Evolutionary conservation across 768 basidiomycete genomes (phyloP).

Genomic region (Pleurotus tuber-regium): DNA sequence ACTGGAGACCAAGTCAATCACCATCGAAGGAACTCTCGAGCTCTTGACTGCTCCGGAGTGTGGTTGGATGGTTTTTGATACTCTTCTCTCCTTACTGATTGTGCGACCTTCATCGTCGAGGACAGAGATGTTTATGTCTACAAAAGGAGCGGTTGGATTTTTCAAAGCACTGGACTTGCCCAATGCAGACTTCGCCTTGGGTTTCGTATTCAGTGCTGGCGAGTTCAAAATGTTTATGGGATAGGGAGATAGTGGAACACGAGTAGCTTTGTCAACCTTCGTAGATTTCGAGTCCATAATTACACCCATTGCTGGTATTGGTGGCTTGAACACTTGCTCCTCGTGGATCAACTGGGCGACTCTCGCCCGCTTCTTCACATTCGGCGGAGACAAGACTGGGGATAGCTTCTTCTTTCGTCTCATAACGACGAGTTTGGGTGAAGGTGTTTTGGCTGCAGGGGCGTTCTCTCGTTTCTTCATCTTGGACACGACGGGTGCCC

Average conservation of each 20-base stretch:
- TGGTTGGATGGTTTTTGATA: constrained; percentile 42
- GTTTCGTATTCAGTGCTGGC: background rate
- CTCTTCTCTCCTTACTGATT: constrained; percentile 59
- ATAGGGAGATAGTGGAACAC: background rate
- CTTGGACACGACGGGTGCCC: constrained; percentile 36
- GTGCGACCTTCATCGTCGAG: constrained; percentile 59
- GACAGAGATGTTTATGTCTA: constrained; percentile 67
- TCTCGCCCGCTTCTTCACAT: constrained; percentile 28
- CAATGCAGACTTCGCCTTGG: constrained; percentile 23
- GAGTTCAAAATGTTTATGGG: constrained; percentile 3
- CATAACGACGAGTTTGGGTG: constrained; percentile 38
- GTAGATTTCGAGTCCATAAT: constrained; percentile 13
- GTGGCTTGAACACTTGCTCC: constrained; percentile 9
- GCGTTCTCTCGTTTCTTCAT: constrained; percentile 47
- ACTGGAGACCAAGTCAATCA: background rate
- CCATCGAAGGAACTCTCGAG: background rate
- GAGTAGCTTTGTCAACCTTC: background rate
- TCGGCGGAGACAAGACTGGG: constrained; percentile 31
- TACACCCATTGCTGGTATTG: constrained; percentile 14
- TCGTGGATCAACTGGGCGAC: constrained; percentile 29
- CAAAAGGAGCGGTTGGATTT: constrained; percentile 42
- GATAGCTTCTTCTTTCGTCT: constrained; percentile 39
- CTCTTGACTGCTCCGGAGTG: constrained; percentile 30
- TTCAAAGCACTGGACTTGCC: constrained; percentile 27
- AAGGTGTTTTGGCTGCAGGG: constrained; percentile 27